A percentile compares a stretch with the other conserved stretches of the same genome.
These are phyloP conservation scores for Kingdonia uniflora DNA, from an alignment of 164 flowering plant species.

Conservation along the genomic window DNA sequence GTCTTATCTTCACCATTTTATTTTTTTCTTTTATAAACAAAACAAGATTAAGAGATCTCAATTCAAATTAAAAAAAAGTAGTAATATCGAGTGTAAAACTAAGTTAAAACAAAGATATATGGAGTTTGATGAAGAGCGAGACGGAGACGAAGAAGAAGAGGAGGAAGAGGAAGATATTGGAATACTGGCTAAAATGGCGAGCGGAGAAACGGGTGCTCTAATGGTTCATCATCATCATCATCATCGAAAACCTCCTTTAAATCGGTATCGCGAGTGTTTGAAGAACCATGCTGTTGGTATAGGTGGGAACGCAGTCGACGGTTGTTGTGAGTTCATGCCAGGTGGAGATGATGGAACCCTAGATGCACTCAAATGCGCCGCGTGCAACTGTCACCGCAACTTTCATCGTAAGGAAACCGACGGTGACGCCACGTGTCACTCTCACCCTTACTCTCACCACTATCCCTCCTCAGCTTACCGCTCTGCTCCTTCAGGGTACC, in stretches of 20 bases:
- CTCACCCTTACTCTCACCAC: conserved; percentile 25
- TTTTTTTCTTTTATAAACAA: too few relatives aligned
- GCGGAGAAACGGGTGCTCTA: neutral
- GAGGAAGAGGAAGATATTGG: conserved; percentile 48
- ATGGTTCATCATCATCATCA: too few relatives aligned
- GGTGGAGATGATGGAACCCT: conserved; percentile 66
- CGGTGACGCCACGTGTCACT: conserved; percentile 8
- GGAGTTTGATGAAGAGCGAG: too few relatives aligned
- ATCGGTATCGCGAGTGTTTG: conserved; percentile 53
- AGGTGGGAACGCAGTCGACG: conserved; percentile 71
- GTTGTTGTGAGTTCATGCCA: conserved; percentile 78
- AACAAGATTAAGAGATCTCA: too few relatives aligned
- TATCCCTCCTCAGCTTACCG: too few relatives aligned
- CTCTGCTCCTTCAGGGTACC: conserved; percentile 40
- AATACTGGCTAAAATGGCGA: conserved; percentile 15
- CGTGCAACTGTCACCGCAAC: conserved; percentile 78
- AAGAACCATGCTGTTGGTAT: conserved; percentile 71
- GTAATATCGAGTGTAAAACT: too few relatives aligned
- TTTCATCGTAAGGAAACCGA: conserved; percentile 65
- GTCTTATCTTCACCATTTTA: too few relatives aligned
- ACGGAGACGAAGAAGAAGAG: conserved; percentile 31
- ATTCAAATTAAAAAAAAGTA: too few relatives aligned
- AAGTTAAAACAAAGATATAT: too few relatives aligned
- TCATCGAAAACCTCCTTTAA: too few relatives aligned
- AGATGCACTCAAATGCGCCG: conserved; percentile 65